Base-by-base conservation (phyloP, 176 grass and related monocot genomes). In the Carex kokanica region DNA sequence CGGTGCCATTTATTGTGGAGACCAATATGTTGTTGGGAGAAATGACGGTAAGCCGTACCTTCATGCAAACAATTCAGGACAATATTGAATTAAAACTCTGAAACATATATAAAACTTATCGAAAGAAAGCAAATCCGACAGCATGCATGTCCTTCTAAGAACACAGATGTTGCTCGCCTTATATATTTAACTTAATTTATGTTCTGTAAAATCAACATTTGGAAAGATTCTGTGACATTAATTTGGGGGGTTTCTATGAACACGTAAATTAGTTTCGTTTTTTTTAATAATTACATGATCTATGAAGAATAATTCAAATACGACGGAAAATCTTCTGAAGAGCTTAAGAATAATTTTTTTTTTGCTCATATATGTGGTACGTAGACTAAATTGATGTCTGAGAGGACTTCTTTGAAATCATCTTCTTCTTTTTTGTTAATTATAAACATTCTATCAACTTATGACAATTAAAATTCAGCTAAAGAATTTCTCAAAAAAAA, bases 1-100 rank as follows among this genome's bases (percentile, higher is more conserved):
- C 96, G 1, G 91, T 57, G 57, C 93, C 96, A 88, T 99, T 99
- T 89, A 99, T 94, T 74, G 96, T 95, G 71, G 91, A 87, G 40
- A 99, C 93, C 73, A 95, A 79, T 40, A 99, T 54, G 89, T 99
- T 99, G 87, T 99, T 92, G 25, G 93, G 93, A 21, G 96, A 99
- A 75, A 99, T 80, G 64, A 95, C 23, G 93, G 93, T 83, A 99
- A 31, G 0, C 96, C 96, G 57, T 99, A 99, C 96, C 95, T 98
- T 83, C 68, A 32, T 41, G 25, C 16, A 31, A 43, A 59, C 29
- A 79, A 85, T n/a, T n/a, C n/a, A n/a, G 40, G 11, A n/a, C n/a
- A 31, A 61, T 27, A 62, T 55, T 73, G 3, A 36, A 58, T 80
- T 71, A 80, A 78, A 70, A n/a, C 65, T 64, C 54, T 56, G 52